Evolutionary conservation across 2,329 filamentous ascomycete genomes (phyloP).

Genomic region (Fusarium sp.): DNA sequence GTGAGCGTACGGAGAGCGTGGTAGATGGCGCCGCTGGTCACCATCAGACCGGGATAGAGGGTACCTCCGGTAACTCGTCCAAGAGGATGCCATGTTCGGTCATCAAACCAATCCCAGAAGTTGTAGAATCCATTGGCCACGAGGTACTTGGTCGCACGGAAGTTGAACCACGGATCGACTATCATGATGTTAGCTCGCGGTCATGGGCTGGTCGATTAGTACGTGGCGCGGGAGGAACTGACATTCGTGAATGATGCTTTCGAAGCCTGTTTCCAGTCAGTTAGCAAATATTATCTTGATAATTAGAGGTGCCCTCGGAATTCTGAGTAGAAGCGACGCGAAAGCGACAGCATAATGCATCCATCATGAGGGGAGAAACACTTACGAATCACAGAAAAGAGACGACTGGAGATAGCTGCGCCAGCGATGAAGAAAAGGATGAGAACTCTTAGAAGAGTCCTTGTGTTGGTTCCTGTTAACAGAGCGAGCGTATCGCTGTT

Average conservation of each 20-base stretch:
- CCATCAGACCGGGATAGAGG: conserved; percentile 98
- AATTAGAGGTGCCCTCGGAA: no score
- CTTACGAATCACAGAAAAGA: conserved; percentile 98
- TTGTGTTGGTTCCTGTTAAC: conserved; percentile 83
- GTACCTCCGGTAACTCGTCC: conserved; percentile 98
- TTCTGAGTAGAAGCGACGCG: background rate
- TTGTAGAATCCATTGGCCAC: conserved; percentile 97
- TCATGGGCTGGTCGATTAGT: conserved; percentile 14
- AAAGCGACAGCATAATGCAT: conserved; percentile 1
- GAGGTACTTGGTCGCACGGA: conserved; percentile 97
- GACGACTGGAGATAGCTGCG: conserved; percentile 89
- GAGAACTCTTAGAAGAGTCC: conserved; percentile 86
- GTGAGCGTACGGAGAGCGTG: conserved; percentile 89
- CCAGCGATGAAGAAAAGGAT: conserved; percentile 93
- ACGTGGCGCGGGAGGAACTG: conserved; percentile 57
- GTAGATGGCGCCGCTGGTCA: conserved; percentile 97
- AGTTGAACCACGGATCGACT: conserved; percentile 99
- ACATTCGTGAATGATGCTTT: conserved; percentile 99
- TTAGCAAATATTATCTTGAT: conserved; percentile 48
- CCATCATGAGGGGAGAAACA: conserved; percentile 45
- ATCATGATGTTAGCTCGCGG: conserved; percentile 47
- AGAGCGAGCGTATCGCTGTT: conserved; percentile 72
- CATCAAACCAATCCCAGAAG: conserved; percentile 99
- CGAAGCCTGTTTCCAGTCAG: conserved; percentile 74
- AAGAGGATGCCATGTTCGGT: conserved; percentile 99